These are phyloP conservation scores for Fusarium kyushuense DNA, from an alignment of 2,329 filamentous ascomycete species.

Conservation along the genomic window DNA sequence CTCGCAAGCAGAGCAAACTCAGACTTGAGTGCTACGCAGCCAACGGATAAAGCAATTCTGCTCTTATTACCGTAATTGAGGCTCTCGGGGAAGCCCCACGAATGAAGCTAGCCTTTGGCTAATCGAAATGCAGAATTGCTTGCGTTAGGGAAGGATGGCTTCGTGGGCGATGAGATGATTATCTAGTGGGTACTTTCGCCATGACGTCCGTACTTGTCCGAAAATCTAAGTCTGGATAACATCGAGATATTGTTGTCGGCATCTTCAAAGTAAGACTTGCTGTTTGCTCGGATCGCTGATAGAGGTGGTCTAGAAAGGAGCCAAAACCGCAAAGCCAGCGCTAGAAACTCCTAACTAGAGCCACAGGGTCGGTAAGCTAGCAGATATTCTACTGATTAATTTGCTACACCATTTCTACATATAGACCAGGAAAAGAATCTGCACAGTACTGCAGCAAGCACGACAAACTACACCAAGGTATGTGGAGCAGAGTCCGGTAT, in stretches of 20 bases:
- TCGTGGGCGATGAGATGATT: constrained; percentile 5
- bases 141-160: constrained; percentile 12
- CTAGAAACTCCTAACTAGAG: constrained; percentile 12
- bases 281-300: constrained; percentile 1
- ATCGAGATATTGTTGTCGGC: neutral
- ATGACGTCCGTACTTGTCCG: constrained; percentile 1
- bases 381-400: neutral
- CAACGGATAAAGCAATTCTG: constrained; percentile 21
- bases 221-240: neutral
- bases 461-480: constrained; percentile 4
- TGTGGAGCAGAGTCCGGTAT: constrained; percentile 23
- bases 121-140: constrained; percentile 22
- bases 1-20: constrained; percentile 4
- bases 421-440: constrained; percentile 2
- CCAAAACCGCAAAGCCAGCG: neutral
- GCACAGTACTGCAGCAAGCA: constrained; percentile 2
- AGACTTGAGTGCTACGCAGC: constrained; percentile 16
- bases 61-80: constrained; percentile 39
- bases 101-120: constrained; percentile 22
- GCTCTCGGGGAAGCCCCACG: constrained; percentile 23
- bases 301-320: constrained; percentile 1
- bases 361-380: constrained; percentile 32
- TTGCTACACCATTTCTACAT: neutral
- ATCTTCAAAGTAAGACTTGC: neutral
- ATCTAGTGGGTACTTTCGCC: constrained; percentile 7